A percentile compares a stretch with the other conserved stretches of the same genome.
phyloP scores from a whole-genome alignment of 257 asterid species.

The Orobanche coerulescens region DNA sequence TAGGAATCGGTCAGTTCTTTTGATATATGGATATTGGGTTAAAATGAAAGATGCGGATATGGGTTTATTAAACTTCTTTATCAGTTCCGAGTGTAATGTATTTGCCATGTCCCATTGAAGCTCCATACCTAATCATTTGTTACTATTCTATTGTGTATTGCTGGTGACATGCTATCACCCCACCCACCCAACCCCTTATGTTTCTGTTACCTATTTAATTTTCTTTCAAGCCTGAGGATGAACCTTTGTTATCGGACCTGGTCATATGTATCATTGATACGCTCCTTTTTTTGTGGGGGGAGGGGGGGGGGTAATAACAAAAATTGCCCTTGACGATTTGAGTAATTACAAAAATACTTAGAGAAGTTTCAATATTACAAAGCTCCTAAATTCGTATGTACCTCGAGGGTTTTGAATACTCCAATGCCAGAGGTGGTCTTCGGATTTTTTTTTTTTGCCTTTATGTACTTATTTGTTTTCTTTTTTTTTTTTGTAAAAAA shows the following conservation, averaged over 20 bases:
- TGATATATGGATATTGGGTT: not conserved
- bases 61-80: not conserved
- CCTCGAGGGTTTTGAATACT: not conserved
- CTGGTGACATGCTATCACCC: no score
- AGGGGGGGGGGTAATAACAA: no score
- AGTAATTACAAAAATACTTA: no score
- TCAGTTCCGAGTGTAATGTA: not conserved
- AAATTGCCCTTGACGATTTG: no score
- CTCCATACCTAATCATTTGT: not conserved
- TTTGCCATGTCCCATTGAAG: no score
- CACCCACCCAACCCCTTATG: no score
- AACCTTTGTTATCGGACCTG: not conserved
- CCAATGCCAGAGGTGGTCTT: not conserved
- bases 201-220: not conserved
- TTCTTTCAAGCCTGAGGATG: not conserved
- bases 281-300: no score
- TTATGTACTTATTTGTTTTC: not conserved
- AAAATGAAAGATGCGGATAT: not conserved
- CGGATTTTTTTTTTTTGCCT: not conserved
- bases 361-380: no score
- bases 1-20: not conserved
- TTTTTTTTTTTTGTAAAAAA: not conserved
- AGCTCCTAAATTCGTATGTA: no score
- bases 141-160: not conserved
- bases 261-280: no score